Percentiles rank a stretch among this genome's conserved stretches.
These are phyloP conservation scores for Neonectria ditissima DNA, from an alignment of 2,329 filamentous ascomycete species.

Conservation along the genomic window DNA sequence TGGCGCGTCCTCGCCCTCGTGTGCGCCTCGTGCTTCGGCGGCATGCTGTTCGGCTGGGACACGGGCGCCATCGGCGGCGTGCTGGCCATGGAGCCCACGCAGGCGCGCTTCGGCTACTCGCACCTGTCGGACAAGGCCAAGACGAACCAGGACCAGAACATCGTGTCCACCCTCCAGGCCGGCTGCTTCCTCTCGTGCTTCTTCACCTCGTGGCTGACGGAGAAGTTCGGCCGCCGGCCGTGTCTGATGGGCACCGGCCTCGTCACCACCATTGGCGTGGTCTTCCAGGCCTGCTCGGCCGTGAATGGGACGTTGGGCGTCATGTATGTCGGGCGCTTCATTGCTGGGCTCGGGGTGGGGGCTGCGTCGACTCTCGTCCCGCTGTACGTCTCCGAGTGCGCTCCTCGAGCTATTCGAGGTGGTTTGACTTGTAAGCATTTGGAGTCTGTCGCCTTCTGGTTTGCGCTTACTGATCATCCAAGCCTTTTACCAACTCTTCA, in stretches of 20 bases:
- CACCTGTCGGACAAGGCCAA: slow-evolving; percentile 43
- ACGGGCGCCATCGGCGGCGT: slow-evolving; percentile 78
- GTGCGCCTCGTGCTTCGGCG: slow-evolving; percentile 75
- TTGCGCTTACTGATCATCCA: background rate
- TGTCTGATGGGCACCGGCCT: slow-evolving; percentile 68
- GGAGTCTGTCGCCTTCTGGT: background rate
- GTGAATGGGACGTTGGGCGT: slow-evolving; percentile 64
- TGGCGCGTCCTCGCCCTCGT: slow-evolving; percentile 76
- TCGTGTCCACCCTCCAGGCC: slow-evolving; percentile 78
- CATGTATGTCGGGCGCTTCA: slow-evolving; percentile 75
- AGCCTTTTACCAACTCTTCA: slow-evolving; percentile 64
- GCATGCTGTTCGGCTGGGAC: slow-evolving; percentile 64
- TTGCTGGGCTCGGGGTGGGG: slow-evolving; percentile 63
- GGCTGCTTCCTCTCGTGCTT: slow-evolving; percentile 76
- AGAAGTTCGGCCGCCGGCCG: slow-evolving; percentile 65
- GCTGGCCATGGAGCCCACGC: slow-evolving; percentile 69
- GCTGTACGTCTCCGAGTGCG: slow-evolving; percentile 62
- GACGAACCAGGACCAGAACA: slow-evolving; percentile 71
- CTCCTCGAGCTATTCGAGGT: slow-evolving; percentile 63
- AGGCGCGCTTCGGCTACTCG: slow-evolving; percentile 56
- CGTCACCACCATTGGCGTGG: slow-evolving; percentile 69
- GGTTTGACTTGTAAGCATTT: slow-evolving; percentile 57
- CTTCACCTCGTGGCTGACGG: slow-evolving; percentile 64
- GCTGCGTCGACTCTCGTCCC: slow-evolving; percentile 60
- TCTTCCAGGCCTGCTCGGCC: slow-evolving; percentile 72